phyloP scores from a whole-genome alignment of 1,284 basidiomycete genomes.

The Cystobasidiaceae sp. region DNA sequence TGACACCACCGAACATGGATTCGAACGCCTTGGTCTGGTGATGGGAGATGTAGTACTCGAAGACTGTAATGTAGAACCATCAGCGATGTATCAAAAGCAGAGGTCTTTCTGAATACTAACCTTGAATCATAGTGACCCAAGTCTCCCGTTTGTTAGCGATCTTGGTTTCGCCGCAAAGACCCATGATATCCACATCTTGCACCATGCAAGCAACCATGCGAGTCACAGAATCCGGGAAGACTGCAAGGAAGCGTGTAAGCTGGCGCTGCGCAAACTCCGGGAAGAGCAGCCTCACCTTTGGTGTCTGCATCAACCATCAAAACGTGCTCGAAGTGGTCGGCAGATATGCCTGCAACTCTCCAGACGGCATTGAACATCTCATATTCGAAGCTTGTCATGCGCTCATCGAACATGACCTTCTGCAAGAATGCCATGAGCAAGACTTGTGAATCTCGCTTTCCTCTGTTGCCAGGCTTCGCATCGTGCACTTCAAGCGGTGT shows the following conservation, averaged over 20 bases:
- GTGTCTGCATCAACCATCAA: conserved; percentile 52
- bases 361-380: conserved; percentile 52
- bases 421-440: conserved; percentile 51
- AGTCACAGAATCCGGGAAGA: conserved; percentile 50
- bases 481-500: conserved; percentile 85
- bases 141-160: conserved; percentile 52
- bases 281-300: conserved; percentile 55
- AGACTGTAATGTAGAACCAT: conserved; percentile 51
- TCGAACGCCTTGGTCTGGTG: conserved; percentile 65
- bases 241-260: conserved; percentile 19
- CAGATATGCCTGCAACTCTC: conserved; percentile 50
- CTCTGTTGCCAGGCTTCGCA: conserved; percentile 93
- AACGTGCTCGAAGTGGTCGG: conserved; percentile 50
- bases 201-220: conserved; percentile 52
- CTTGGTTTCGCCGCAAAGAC: conserved; percentile 52
- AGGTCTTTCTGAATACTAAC: conserved; percentile 29
- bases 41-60: conserved; percentile 99
- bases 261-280: neutral
- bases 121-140: conserved; percentile 53
- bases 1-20: conserved; percentile 50
- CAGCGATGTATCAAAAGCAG: conserved; percentile 5
- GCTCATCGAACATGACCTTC: conserved; percentile 52
- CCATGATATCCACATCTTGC: conserved; percentile 52
- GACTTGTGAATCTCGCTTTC: conserved; percentile 97
- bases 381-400: conserved; percentile 52